Conservation (phyloP, 2,329 filamentous ascomycete species). For the Botrytis porri region DNA sequence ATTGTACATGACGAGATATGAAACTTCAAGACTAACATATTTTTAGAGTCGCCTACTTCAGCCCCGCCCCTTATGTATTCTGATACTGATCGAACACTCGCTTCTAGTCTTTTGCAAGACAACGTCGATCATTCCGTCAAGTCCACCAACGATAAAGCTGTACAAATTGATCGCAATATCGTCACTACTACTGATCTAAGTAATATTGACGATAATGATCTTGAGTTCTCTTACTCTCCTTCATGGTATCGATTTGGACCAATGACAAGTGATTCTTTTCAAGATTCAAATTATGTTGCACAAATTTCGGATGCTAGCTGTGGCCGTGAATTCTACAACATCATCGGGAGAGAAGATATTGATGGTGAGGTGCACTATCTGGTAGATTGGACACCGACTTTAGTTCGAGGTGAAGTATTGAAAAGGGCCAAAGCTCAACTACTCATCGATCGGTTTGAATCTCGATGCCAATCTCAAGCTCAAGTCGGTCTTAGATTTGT, state of each 20-base stretch:
- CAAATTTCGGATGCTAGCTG: slow-evolving; percentile 2
- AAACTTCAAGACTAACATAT: too few species aligned
- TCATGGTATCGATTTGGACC: slow-evolving; percentile 2
- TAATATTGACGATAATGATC: neutral
- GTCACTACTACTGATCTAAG: neutral
- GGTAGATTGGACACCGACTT: slow-evolving; percentile 16
- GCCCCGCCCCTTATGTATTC: too few species aligned
- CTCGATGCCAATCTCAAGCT: slow-evolving; percentile 8
- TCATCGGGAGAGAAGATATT: slow-evolving; percentile 15
- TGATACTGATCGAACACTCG: too few species aligned
- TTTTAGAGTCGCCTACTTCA: too few species aligned
- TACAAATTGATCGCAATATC: neutral
- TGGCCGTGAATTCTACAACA: slow-evolving; percentile 12
- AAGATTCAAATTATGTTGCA: neutral
- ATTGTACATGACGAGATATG: too few species aligned
- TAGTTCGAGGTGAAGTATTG: neutral
- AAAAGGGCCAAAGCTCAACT: slow-evolving; percentile 11
- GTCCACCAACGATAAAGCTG: neutral
- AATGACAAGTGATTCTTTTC: neutral
- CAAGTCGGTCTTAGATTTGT: neutral
- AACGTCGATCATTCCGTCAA: too few species aligned
- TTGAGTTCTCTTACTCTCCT: neutral
- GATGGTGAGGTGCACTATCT: slow-evolving; percentile 13
- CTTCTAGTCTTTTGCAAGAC: too few species aligned
- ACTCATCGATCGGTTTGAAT: slow-evolving; percentile 10